Conservation (phyloP, 2,329 filamentous ascomycete genomes). For the Ceratocystis lukuohia region DNA sequence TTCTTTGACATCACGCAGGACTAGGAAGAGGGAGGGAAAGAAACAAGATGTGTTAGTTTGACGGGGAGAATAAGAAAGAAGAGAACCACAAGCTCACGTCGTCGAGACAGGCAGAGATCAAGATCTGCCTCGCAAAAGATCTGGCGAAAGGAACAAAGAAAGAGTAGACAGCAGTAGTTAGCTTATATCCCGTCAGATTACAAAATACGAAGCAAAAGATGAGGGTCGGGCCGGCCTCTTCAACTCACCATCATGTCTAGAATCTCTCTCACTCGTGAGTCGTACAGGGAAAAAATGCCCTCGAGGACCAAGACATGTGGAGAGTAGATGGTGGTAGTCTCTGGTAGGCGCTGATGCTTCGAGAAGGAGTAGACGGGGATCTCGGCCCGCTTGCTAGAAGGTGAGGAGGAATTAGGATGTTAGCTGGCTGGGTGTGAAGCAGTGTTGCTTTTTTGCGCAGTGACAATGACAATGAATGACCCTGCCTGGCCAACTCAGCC, state of each 20-base stretch:
- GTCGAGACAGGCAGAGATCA: constrained; percentile 79
- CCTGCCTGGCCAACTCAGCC: no score
- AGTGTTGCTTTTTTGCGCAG: not conserved
- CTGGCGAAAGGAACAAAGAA: constrained; percentile 27
- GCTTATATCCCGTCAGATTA: not conserved
- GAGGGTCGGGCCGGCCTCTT: no score
- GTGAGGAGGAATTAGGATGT: not conserved
- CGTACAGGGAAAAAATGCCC: constrained; percentile 89
- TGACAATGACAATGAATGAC: no score
- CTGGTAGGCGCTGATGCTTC: constrained; percentile 65
- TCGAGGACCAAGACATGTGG: constrained; percentile 91
- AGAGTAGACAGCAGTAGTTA: not conserved
- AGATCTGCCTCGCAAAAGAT: constrained; percentile 95
- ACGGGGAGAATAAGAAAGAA: not conserved
- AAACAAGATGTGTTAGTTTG: not conserved
- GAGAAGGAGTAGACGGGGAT: constrained; percentile 93
- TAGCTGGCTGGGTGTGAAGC: not conserved
- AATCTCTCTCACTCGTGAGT: constrained; percentile 69
- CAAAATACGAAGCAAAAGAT: not conserved
- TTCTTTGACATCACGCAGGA: constrained; percentile 76
- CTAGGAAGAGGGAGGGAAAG: constrained; percentile 30
- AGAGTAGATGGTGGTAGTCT: constrained; percentile 84
- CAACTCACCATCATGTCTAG: constrained; percentile 69
- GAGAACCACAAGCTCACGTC: constrained; percentile 45
- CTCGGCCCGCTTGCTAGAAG: constrained; percentile 62